Evolutionary conservation across 164 flowering plant species (phyloP).

Genomic region (Tinospora cordifolia): DNA sequence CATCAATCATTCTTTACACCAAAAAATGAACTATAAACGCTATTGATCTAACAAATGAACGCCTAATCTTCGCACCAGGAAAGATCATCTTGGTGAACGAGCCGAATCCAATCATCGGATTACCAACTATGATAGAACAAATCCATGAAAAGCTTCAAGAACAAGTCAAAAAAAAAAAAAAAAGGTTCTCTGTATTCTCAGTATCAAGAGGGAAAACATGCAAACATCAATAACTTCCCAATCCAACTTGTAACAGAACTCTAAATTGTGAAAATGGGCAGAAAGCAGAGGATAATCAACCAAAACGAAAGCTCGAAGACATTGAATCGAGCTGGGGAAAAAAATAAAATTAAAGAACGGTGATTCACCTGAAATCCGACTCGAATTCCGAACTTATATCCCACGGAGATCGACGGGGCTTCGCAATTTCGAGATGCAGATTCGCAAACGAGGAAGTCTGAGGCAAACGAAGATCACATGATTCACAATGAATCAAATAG

Average conservation of each 20-base stretch:
- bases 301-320: not conserved
- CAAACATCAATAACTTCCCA: not conserved
- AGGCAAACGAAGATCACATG: not conserved
- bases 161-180: not conserved
- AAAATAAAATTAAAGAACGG: not conserved
- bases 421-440: not conserved
- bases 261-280: not conserved
- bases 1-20: not conserved
- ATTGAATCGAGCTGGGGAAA: not conserved
- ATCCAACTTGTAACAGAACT: not conserved
- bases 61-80: not conserved
- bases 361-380: not conserved
- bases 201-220: too few species aligned
- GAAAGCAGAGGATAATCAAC: too few species aligned
- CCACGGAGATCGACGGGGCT: not conserved
- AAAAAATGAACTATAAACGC: not conserved
- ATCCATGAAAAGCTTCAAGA: too few species aligned
- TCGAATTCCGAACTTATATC: not conserved
- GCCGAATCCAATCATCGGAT: too few species aligned
- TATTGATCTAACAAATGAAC: not conserved
- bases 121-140: too few species aligned
- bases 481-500: not conserved
- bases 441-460: not conserved
- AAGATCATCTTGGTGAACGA: not conserved
- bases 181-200: not conserved